Percentiles rank a stretch among this genome's conserved stretches.
Evolutionary conservation across 176 grass and related monocot species (phyloP).

Genomic region (Bolboschoenus planiculmis): DNA sequence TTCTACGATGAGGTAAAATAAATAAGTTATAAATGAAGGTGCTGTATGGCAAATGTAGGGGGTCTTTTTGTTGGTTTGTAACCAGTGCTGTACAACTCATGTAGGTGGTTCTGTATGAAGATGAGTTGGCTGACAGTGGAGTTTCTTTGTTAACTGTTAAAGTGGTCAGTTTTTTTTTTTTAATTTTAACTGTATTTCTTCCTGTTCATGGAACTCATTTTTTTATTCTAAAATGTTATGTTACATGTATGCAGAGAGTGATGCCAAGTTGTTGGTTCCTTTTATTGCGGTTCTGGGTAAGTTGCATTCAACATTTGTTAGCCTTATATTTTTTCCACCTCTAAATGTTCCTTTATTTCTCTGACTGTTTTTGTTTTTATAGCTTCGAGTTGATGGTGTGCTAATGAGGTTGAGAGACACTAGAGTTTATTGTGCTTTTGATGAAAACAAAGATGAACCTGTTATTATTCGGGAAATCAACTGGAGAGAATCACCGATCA

Average conservation of each 20-base stretch:
- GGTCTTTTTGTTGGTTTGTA: not conserved
- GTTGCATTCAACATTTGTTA: constrained; percentile 4
- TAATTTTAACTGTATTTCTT: not conserved
- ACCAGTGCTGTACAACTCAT: constrained; percentile 3
- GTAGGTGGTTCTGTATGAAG: constrained; percentile 92
- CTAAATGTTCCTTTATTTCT: not conserved
- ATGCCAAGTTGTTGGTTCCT: constrained; percentile 96
- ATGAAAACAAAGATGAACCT: constrained; percentile 34
- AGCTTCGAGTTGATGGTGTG: constrained; percentile 87
- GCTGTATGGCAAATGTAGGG: constrained; percentile 19
- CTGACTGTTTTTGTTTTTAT: not conserved
- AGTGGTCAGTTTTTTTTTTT: constrained; percentile 49
- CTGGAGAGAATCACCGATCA: constrained; percentile 85
- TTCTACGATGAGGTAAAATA: constrained; percentile 75
- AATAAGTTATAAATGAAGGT: not conserved
- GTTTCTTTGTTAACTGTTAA: constrained; percentile 86
- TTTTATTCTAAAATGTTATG: constrained; percentile 12
- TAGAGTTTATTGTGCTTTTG: constrained; percentile 74
- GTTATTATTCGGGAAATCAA: constrained; percentile 65
- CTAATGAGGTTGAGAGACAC: constrained; percentile 90
- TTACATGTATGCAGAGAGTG: constrained; percentile 58
- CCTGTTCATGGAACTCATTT: not conserved
- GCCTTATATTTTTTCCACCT: not conserved
- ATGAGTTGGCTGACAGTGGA: constrained; percentile 91
- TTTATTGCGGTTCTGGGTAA: constrained; percentile 81